Percentiles rank a stretch among this genome's conserved stretches.
Conservation (phyloP, 495 filamentous ascomycete genomes). For the Usnea hakonensis region DNA sequence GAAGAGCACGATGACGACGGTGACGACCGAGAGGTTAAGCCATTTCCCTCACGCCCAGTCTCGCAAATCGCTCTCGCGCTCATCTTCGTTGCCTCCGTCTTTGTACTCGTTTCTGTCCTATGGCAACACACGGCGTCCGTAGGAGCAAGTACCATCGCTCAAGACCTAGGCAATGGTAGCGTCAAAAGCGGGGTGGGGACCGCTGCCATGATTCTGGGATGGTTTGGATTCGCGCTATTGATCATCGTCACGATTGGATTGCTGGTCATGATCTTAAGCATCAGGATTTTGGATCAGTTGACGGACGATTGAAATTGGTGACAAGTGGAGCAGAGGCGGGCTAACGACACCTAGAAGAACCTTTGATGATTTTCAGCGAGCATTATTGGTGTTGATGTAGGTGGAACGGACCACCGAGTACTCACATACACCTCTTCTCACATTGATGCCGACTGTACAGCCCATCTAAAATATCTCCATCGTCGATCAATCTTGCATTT, state of each 20-base stretch:
- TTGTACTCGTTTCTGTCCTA: slow-evolving; percentile 61
- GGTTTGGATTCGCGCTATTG: slow-evolving; percentile 89
- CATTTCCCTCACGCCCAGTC: slow-evolving; percentile 61
- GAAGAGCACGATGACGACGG: slow-evolving; percentile 51
- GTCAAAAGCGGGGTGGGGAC: slow-evolving; percentile 83
- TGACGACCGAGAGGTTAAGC: slow-evolving; percentile 53
- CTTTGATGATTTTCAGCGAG: slow-evolving; percentile 7
- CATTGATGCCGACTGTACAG: slow-evolving; percentile 12
- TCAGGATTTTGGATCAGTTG: slow-evolving; percentile 55
- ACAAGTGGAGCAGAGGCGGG: neutral
- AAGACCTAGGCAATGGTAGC: slow-evolving; percentile 91
- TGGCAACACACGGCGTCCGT: slow-evolving; percentile 90
- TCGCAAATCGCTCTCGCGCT: slow-evolving; percentile 58
- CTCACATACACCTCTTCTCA: slow-evolving; percentile 17
- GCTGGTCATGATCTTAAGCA: slow-evolving; percentile 91
- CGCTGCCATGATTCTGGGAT: slow-evolving; percentile 90
- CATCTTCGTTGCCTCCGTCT: slow-evolving; percentile 59
- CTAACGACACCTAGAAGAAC: neutral
- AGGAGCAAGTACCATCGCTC: slow-evolving; percentile 82
- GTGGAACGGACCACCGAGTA: neutral
- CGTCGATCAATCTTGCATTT: slow-evolving; percentile 15
- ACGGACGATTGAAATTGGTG: slow-evolving; percentile 31
- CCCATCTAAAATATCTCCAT: slow-evolving; percentile 4
- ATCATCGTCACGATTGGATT: slow-evolving; percentile 92
- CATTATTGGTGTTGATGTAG: neutral